A percentile compares a stretch with the other conserved stretches of the same genome.
These are phyloP conservation scores for Phanerochaete carnosa DNA, from an alignment of 768 basidiomycete genomes.

Conservation along the genomic window DNA sequence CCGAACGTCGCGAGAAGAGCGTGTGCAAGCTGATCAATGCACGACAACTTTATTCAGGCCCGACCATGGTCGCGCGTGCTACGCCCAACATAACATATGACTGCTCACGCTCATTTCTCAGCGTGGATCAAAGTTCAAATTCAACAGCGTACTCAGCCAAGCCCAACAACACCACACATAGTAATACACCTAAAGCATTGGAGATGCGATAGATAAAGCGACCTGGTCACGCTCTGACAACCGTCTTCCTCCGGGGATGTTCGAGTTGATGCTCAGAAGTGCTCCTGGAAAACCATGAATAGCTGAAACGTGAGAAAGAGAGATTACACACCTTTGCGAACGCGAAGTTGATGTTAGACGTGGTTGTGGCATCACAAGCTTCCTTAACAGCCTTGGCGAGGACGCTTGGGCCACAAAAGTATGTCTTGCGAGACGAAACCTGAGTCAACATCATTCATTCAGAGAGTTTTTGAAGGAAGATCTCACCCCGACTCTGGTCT, in stretches of 20 bases:
- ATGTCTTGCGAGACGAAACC: constrained; percentile 48
- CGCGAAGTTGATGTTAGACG: constrained; percentile 60
- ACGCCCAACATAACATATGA: too few species aligned
- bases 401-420: constrained; percentile 81
- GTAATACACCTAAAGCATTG: not conserved
- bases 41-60: too few species aligned
- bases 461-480: not conserved
- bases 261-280: constrained; percentile 42
- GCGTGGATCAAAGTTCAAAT: too few species aligned
- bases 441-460: not conserved
- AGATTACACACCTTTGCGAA: constrained; percentile 71
- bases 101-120: too few species aligned
- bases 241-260: not conserved
- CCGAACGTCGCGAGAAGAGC: too few species aligned
- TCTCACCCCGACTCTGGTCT: constrained; percentile 80
- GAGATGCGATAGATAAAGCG: not conserved
- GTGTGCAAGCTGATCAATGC: too few species aligned
- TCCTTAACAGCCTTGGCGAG: constrained; percentile 77
- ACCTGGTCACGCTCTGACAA: not conserved
- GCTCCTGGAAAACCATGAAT: constrained; percentile 40
- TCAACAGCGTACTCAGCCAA: too few species aligned
- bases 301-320: constrained; percentile 8
- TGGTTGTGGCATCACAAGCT: constrained; percentile 56
- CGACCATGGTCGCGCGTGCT: too few species aligned
- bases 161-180: not conserved